Evolutionary conservation across 208 protist genomes (phyloP), one percentile per base, ranked within the genome.

Genomic region (Leptomonas pyrrhocoris): DNA sequence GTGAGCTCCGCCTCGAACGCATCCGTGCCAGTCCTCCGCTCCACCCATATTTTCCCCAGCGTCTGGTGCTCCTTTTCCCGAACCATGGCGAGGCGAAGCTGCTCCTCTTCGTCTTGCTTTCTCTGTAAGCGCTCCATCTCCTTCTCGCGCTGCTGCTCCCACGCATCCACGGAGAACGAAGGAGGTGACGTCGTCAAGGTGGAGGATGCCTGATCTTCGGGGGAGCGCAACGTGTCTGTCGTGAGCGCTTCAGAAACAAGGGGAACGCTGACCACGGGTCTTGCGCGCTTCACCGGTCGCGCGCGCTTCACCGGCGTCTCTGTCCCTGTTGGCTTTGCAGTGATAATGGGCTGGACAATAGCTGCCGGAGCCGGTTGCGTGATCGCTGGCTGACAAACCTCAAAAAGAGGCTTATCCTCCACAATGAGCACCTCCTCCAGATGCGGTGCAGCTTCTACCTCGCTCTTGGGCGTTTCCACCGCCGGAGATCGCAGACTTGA

Each of bases 111-210:
- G 38, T 89, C 78, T 50, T 89, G 84, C 56, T 70, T 78, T 31
- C 78, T 70, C 36, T 88, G 88, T 38, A 95, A 60, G 19, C 85
- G 74, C 40, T 83, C 83, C 46, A 96, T 63, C 72, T 96, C 89
- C 48, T 77, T 69, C 57, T 96, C 88, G 25, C 92, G 87, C 66
- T 95, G 92, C 51, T 85, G 76, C 75, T 94, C 89, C 89, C 92
- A 96, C 7, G 72, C 67, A 71, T 95, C 89, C 4, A 95, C 89
- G 7, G 91, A 94, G 27, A 93, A 58, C 2, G 53, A 61, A 15
- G 51, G 59, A 5, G 40, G 50, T 2, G 60, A 50, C 9, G 69
- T 31, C 3, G 46, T 25, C 28, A 59, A 11, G 12, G 53, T 23
- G 15, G 38, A 51, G 15, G 40, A 31, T 18, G 34, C 28, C 2